phyloP scores from a whole-genome alignment of 352 stramenopile genomes.

The Phytophthora colocasiae region DNA sequence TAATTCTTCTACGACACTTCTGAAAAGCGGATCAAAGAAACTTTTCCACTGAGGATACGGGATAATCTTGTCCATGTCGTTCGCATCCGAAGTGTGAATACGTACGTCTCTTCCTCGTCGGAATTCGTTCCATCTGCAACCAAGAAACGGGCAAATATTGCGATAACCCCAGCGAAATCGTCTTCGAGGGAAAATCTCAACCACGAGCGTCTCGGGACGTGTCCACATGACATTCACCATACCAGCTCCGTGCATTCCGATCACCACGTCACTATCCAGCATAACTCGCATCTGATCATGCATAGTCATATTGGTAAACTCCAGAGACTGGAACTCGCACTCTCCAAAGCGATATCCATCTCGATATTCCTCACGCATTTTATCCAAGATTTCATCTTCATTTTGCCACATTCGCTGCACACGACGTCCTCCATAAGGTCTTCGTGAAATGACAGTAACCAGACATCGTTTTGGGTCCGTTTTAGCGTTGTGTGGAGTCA shows the following conservation, averaged over 20 bases:
- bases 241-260: slow-evolving; percentile 80
- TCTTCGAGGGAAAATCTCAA: slow-evolving; percentile 71
- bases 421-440: slow-evolving; percentile 50
- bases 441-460: slow-evolving; percentile 61
- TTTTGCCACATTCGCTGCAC: slow-evolving; percentile 69
- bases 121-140: slow-evolving; percentile 67
- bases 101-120: slow-evolving; percentile 39
- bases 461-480: slow-evolving; percentile 18
- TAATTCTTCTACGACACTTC: slow-evolving; percentile 14
- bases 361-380: slow-evolving; percentile 52
- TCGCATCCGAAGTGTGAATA: slow-evolving; percentile 37
- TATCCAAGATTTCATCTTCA: slow-evolving; percentile 49
- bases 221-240: slow-evolving; percentile 82
- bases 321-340: slow-evolving; percentile 56
- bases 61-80: slow-evolving; percentile 64
- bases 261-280: slow-evolving; percentile 70
- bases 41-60: slow-evolving; percentile 47
- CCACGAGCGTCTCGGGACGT: slow-evolving; percentile 48
- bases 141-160: slow-evolving; percentile 73
- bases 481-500: slow-evolving; percentile 19
- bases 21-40: slow-evolving; percentile 64
- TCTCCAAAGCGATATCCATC: slow-evolving; percentile 32
- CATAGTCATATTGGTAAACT: slow-evolving; percentile 65
- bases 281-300: slow-evolving; percentile 65
- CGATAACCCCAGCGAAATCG: slow-evolving; percentile 71